These are phyloP conservation scores for Verticillium nonalfalfae DNA, from an alignment of 2,329 filamentous ascomycete genomes.

Conservation along the genomic window DNA sequence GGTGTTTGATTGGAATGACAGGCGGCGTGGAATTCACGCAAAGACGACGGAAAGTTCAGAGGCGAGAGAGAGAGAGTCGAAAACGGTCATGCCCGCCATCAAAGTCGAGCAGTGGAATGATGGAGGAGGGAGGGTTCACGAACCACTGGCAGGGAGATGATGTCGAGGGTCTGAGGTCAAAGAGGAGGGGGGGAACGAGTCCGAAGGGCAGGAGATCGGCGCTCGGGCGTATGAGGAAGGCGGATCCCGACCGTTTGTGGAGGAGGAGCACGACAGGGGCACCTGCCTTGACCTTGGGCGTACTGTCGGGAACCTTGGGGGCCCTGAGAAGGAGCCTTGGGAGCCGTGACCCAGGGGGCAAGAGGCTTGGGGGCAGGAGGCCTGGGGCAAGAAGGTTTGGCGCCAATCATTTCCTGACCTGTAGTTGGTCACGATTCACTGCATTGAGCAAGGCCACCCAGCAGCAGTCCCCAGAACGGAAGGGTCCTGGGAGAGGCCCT, in stretches of 20 bases:
- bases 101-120: not conserved
- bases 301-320: too few relatives aligned
- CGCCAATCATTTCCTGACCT: not conserved
- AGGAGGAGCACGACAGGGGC: not conserved
- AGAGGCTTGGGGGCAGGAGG: not conserved
- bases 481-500: not conserved
- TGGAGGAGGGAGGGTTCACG: not conserved
- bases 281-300: too few relatives aligned
- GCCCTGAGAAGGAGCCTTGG: too few relatives aligned
- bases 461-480: not conserved
- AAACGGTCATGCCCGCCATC: not conserved
- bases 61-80: not conserved
- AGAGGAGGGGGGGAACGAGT: not conserved
- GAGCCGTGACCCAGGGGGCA: not conserved
- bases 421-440: not conserved
- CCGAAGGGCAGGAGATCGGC: not conserved
- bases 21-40: slow-evolving; percentile 1
- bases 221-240: not conserved
- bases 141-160: not conserved
- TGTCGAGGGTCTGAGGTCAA: not conserved
- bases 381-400: not conserved
- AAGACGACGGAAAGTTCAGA: not conserved
- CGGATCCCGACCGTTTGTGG: not conserved
- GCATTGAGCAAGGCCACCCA: not conserved
- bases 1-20: not conserved